A percentile compares a stretch with the other conserved stretches of the same genome.
phyloP scores from a whole-genome alignment of 73 alveolate species.

The Paramecium sexaurelia region DNA sequence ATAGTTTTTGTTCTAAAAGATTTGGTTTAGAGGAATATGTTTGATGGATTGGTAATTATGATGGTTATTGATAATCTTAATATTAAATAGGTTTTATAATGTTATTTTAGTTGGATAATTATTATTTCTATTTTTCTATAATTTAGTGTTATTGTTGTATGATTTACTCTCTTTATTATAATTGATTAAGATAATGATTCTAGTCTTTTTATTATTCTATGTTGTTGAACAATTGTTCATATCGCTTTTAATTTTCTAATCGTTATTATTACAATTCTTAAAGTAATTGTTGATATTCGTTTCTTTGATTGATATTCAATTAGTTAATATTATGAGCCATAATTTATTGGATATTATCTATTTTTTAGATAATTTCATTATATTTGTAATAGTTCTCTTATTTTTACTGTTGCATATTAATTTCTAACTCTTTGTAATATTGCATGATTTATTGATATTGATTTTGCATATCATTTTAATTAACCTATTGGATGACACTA shows the following conservation, averaged over 20 bases:
- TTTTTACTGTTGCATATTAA: not conserved
- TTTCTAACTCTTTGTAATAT: not conserved
- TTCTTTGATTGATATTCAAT: not conserved
- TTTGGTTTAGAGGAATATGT: not conserved
- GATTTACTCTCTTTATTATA: not conserved
- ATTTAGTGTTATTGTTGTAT: not conserved
- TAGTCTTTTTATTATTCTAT: not conserved
- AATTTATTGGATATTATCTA: not conserved
- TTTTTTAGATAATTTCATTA: not conserved
- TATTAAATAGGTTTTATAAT: not conserved
- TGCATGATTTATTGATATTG: not conserved
- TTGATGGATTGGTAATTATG: not conserved
- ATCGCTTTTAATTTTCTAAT: not conserved
- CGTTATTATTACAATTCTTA: not conserved
- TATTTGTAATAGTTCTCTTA: not conserved
- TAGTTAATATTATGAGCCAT: not conserved
- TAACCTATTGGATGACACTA: not conserved
- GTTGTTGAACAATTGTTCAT: not conserved
- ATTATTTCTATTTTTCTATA: not conserved
- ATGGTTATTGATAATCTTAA: no score
- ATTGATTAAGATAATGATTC: not conserved
- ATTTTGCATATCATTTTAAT: not conserved
- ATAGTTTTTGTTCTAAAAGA: not conserved
- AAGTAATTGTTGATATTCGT: not conserved
- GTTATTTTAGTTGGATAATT: not conserved